phyloP scores from a whole-genome alignment of 2,329 filamentous ascomycete genomes.

The Westerdykella ornata region DNA sequence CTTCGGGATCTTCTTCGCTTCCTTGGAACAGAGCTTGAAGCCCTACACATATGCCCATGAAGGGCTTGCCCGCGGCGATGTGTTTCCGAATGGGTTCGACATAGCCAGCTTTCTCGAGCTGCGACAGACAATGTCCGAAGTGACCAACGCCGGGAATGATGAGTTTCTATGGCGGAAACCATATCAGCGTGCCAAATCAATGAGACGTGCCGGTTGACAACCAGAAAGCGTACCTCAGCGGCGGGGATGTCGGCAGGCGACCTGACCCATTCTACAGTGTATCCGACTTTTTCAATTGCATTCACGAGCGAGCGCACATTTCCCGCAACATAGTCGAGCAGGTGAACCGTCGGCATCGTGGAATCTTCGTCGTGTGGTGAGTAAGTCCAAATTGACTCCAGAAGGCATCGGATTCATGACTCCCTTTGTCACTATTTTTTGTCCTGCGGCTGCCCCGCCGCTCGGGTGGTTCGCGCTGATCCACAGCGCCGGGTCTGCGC shows the following conservation, averaged over 20 bases:
- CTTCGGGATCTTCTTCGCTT: conserved; percentile 68
- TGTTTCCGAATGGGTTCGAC: conserved; percentile 74
- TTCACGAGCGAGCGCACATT: conserved; percentile 95
- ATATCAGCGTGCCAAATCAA: conserved; percentile 33
- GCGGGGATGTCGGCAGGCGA: conserved; percentile 75
- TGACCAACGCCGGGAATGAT: conserved; percentile 95
- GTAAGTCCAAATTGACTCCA: no score
- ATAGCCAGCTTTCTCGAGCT: conserved; percentile 76
- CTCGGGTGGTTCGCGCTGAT: no score
- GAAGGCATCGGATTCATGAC: no score
- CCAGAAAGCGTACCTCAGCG: conserved; percentile 60
- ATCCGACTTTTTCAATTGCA: conserved; percentile 93
- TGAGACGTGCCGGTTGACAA: conserved; percentile 7
- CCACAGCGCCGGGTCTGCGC: no score
- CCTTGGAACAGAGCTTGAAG: conserved; percentile 83
- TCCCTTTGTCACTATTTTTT: no score
- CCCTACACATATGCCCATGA: conserved; percentile 96
- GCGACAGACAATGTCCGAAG: conserved; percentile 89
- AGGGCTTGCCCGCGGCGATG: conserved; percentile 86
- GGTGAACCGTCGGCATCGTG: conserved; percentile 68
- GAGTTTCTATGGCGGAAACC: conserved; percentile 58
- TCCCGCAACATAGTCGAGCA: conserved; percentile 88
- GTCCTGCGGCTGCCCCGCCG: no score
- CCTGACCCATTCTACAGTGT: conserved; percentile 85
- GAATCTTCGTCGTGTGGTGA: background rate